Evolutionary conservation across 768 basidiomycete species (phyloP).

Genomic region (Leccinum arenicola): DNA sequence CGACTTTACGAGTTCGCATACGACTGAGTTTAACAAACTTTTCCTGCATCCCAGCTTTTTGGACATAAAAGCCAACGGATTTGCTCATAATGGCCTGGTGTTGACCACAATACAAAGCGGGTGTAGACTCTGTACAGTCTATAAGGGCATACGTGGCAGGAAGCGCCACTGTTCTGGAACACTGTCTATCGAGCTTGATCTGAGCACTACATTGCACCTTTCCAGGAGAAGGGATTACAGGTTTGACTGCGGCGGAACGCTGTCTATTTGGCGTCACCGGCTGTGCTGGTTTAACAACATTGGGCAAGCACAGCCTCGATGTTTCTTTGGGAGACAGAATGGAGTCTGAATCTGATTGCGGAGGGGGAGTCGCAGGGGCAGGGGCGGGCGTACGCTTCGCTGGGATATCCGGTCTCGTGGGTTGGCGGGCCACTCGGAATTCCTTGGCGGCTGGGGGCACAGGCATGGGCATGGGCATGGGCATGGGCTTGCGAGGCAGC

Average conservation of each 20-base stretch:
- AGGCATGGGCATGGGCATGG: conserved; percentile 33
- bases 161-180: conserved; percentile 56
- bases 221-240: conserved; percentile 16
- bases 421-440: conserved; percentile 20
- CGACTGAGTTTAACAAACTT: conserved; percentile 60
- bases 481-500: conserved; percentile 14
- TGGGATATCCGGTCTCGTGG: conserved; percentile 8
- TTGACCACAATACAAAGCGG: conserved; percentile 56
- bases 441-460: conserved; percentile 24
- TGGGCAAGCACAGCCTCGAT: conserved; percentile 5
- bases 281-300: conserved; percentile 11
- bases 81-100: conserved; percentile 33
- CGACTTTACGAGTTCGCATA: conserved; percentile 26
- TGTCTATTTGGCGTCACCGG: conserved; percentile 17
- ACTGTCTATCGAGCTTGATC: conserved; percentile 64
- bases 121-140: conserved; percentile 19
- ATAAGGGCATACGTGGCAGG: conserved; percentile 26
- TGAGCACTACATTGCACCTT: conserved; percentile 56
- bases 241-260: conserved; percentile 20
- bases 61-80: conserved; percentile 43
- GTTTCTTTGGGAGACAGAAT: conserved; percentile 11
- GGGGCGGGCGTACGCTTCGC: conserved; percentile 17
- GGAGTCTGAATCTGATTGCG: conserved; percentile 36
- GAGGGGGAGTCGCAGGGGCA: conserved; percentile 16
- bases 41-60: conserved; percentile 35